Evolutionary conservation across 192 early-diverging fungal species (phyloP).

Genomic region (Coemansia sp.): DNA sequence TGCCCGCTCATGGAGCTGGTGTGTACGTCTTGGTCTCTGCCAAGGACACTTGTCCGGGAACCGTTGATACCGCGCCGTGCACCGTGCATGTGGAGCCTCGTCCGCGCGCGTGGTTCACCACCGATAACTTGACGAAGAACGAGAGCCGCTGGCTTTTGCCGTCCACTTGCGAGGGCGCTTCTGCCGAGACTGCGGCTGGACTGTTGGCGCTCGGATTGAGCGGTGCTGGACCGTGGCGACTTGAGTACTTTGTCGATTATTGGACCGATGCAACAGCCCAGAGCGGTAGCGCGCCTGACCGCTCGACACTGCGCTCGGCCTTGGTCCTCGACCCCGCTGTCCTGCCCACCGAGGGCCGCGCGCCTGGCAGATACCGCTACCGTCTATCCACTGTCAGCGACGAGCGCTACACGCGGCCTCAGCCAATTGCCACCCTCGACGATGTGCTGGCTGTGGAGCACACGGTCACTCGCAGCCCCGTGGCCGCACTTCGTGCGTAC

Average conservation of each 20-base stretch:
- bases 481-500: conserved; percentile 41
- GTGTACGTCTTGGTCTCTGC: conserved; percentile 44
- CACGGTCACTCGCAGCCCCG: conserved; percentile 24
- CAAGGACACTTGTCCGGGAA: conserved; percentile 31
- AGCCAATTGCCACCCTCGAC: conserved; percentile 10
- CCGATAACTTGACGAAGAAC: conserved; percentile 7
- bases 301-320: conserved; percentile 26
- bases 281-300: conserved; percentile 29
- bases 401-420: conserved; percentile 40
- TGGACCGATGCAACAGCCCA: conserved; percentile 24
- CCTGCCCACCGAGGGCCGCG: conserved; percentile 13
- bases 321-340: conserved; percentile 18
- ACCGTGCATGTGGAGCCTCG: conserved; percentile 42
- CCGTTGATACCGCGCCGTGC: conserved; percentile 36
- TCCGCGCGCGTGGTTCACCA: conserved; percentile 42
- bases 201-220: conserved; percentile 31
- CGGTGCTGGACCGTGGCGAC: conserved; percentile 44
- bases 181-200: not conserved
- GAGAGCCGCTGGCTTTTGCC: not conserved
- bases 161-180: not conserved
- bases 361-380: conserved; percentile 46
- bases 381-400: conserved; percentile 39
- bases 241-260: conserved; percentile 47
- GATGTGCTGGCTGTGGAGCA: conserved; percentile 33
- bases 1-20: conserved; percentile 41